Conservation (phyloP, 2,329 filamentous ascomycete genomes). For the Aulographum hederae region DNA sequence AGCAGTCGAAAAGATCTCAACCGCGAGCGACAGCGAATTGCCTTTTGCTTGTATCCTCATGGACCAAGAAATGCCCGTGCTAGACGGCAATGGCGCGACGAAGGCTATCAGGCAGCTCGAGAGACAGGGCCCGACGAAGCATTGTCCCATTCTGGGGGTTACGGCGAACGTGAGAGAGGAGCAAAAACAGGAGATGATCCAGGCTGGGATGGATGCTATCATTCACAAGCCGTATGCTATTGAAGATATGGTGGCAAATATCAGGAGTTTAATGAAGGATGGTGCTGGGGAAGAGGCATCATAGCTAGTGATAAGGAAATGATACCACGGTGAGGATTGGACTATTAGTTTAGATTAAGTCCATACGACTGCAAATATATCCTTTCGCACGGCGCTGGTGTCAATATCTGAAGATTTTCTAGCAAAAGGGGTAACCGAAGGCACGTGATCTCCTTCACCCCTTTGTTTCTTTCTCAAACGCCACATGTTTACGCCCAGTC, state of each 20-base stretch:
- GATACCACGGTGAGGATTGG: no score
- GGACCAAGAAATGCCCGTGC: conserved; percentile 99
- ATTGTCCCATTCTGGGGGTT: conserved; percentile 14
- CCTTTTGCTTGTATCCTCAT: conserved; percentile 95
- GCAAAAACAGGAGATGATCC: conserved; percentile 13
- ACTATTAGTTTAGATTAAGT: no score
- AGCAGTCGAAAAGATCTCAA: no score
- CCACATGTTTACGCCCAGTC: no score
- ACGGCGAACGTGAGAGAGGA: conserved; percentile 16
- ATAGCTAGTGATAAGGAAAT: no score
- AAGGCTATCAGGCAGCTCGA: conserved; percentile 9
- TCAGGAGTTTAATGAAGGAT: background rate
- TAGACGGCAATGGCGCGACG: conserved; percentile 25
- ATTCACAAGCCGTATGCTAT: background rate
- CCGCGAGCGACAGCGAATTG: conserved; percentile 27
- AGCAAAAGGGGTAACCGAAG: no score
- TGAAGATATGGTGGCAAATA: background rate
- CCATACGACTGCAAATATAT: no score
- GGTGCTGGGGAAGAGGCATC: background rate
- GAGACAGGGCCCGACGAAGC: conserved; percentile 2
- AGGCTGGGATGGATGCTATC: conserved; percentile 12
- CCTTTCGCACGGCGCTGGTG: no score
- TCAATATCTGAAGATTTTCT: no score
- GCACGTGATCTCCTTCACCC: no score
- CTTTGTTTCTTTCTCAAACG: no score